These are phyloP conservation scores for Vigna nakashimae DNA, from an alignment of 306 rosid species.

Conservation along the genomic window DNA sequence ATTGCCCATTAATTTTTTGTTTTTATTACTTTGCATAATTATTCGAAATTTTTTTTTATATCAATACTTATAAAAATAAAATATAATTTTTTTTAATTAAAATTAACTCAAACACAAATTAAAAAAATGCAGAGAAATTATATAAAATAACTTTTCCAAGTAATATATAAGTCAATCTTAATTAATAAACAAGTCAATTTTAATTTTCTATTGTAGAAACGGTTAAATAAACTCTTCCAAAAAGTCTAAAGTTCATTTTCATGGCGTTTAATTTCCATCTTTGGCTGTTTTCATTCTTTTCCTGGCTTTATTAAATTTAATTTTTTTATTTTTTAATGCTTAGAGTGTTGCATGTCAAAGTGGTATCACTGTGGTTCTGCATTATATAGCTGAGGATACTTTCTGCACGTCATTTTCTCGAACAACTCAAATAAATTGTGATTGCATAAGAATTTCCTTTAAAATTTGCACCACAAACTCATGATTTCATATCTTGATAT, in stretches of 20 bases:
- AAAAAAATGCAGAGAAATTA: no score
- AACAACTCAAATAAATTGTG: not conserved
- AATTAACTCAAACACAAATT: no score
- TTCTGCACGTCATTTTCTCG: conserved; percentile 30
- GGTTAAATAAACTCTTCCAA: no score
- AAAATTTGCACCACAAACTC: conserved; percentile 20
- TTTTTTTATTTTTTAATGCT: not conserved
- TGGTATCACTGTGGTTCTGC: not conserved
- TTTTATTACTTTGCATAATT: not conserved
- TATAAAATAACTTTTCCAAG: no score
- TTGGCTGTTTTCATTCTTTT: not conserved
- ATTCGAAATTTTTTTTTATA: no score
- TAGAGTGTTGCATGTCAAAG: not conserved
- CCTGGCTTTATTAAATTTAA: not conserved
- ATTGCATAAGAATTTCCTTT: not conserved
- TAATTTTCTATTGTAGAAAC: no score
- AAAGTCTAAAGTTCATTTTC: not conserved
- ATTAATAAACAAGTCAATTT: no score
- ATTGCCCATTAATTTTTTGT: not conserved
- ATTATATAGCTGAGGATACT: not conserved
- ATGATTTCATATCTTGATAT: conserved; percentile 19
- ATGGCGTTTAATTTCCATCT: not conserved
- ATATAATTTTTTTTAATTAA: no score
- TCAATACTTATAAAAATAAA: no score
- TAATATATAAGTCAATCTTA: no score